phyloP scores from a whole-genome alignment of 805 yeast species.

The Jamesozyma gamospora region DNA sequence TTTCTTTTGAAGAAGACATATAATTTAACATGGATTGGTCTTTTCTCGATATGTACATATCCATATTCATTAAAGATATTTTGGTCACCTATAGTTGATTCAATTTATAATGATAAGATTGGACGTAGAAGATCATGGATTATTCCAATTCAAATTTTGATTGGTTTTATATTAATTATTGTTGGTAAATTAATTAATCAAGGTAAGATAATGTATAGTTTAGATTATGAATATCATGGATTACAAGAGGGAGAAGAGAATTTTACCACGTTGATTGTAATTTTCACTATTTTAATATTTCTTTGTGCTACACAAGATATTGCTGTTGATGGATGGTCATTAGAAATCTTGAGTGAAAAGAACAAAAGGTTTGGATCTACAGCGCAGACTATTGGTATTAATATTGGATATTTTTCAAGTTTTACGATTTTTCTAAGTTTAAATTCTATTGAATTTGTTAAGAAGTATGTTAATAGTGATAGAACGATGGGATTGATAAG shows the following conservation, averaged over 20 bases:
- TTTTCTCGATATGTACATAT: conserved; percentile 62
- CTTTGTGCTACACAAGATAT: conserved; percentile 96
- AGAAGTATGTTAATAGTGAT: conserved; percentile 59
- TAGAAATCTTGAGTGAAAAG: conserved; percentile 69
- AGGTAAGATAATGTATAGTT: conserved; percentile 40
- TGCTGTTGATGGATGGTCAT: conserved; percentile 98
- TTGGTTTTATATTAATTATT: conserved; percentile 54
- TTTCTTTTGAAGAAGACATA: conserved; percentile 69
- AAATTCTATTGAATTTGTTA: conserved; percentile 87
- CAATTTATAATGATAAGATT: conserved; percentile 51
- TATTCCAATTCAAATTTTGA: conserved; percentile 79
- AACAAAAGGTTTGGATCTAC: conserved; percentile 89
- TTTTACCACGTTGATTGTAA: conserved; percentile 42
- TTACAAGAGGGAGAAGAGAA: conserved; percentile 7
- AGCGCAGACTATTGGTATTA: conserved; percentile 92
- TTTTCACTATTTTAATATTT: conserved; percentile 70
- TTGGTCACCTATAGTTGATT: conserved; percentile 96
- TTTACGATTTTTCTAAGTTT: conserved; percentile 87
- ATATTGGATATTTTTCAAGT: conserved; percentile 83
- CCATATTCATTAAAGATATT: conserved; percentile 86
- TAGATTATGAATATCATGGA: conserved; percentile 21
- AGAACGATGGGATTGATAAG: conserved; percentile 56
- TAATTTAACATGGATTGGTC: too few species aligned
- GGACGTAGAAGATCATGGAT: conserved; percentile 94
- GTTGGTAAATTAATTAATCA: conserved; percentile 43